phyloP scores from a whole-genome alignment of 164 flowering plant species.

The Dillenia turbinata region DNA sequence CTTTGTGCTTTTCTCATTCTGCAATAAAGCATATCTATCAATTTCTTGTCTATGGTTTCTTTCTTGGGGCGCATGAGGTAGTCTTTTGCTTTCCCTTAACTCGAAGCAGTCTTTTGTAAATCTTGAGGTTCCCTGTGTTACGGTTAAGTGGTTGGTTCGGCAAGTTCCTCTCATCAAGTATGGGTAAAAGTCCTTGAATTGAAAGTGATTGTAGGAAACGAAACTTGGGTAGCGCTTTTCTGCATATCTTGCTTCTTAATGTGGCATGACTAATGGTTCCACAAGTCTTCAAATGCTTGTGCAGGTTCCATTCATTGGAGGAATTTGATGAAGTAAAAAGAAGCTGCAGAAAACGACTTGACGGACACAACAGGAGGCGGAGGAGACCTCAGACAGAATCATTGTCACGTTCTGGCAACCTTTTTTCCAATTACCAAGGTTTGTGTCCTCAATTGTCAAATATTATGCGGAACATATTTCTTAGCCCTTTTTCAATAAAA shows the following conservation, averaged over 20 bases:
- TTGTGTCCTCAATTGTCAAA: neutral
- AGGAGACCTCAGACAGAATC: slow-evolving; percentile 52
- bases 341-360: slow-evolving; percentile 71
- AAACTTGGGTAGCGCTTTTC: neutral
- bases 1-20: no score
- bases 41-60: no score
- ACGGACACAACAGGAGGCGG: slow-evolving; percentile 60
- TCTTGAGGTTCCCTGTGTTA: no score
- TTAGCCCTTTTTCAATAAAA: neutral
- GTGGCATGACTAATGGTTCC: no score
- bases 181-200: no score
- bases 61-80: no score
- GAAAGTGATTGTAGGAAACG: neutral
- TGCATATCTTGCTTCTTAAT: no score
- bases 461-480: neutral
- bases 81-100: no score
- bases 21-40: no score
- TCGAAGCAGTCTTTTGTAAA: no score
- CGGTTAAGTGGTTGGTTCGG: no score
- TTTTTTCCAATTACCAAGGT: slow-evolving; percentile 35
- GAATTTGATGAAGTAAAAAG: slow-evolving; percentile 68
- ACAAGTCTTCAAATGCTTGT: neutral
- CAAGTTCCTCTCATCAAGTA: no score
- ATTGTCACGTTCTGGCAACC: slow-evolving; percentile 14
- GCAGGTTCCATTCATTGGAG: slow-evolving; percentile 56